A percentile compares a stretch with the other conserved stretches of the same genome.
phyloP scores from a whole-genome alignment of 192 early-diverging fungal genomes.

The Hyaloraphidium curvatum region DNA sequence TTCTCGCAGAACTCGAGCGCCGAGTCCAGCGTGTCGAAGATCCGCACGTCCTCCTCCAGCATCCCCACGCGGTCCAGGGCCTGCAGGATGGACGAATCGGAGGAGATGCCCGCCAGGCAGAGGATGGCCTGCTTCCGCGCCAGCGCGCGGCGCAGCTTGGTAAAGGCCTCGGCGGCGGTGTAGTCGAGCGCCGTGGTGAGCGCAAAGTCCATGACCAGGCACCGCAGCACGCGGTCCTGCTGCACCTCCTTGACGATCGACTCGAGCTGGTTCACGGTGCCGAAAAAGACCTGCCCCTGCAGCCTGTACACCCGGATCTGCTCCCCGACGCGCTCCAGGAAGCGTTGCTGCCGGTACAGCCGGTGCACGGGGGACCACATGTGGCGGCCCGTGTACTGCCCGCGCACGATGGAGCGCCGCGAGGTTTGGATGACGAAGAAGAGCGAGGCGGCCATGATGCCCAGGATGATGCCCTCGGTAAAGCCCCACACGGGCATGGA shows the following conservation, averaged over 20 bases:
- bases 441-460: conserved; percentile 78
- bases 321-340: conserved; percentile 57
- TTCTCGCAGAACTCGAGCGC: conserved; percentile 94
- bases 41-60: too few relatives aligned
- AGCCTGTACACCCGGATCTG: conserved; percentile 77
- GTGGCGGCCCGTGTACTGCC: not conserved
- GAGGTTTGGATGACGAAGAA: conserved; percentile 59
- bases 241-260: conserved; percentile 43
- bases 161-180: conserved; percentile 76
- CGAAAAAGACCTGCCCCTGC: conserved; percentile 81
- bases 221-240: conserved; percentile 39
- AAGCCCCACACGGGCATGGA: conserved; percentile 50
- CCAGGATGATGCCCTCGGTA: conserved; percentile 87
- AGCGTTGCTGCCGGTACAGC: conserved; percentile 69
- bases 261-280: conserved; percentile 71
- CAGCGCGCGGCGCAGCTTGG: too few relatives aligned
- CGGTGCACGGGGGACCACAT: conserved; percentile 21
- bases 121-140: too few relatives aligned
- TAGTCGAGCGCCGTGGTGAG: conserved; percentile 60
- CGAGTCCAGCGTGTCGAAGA: conserved; percentile 63
- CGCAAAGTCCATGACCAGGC: conserved; percentile 73
- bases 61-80: not conserved
- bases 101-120: not conserved
- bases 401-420: not conserved
- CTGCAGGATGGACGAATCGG: not conserved